Evolutionary conservation across 1,284 basidiomycete species (phyloP), one percentile per base, ranked within the genome.

Genomic region (Apiotrichum domesticum): DNA sequence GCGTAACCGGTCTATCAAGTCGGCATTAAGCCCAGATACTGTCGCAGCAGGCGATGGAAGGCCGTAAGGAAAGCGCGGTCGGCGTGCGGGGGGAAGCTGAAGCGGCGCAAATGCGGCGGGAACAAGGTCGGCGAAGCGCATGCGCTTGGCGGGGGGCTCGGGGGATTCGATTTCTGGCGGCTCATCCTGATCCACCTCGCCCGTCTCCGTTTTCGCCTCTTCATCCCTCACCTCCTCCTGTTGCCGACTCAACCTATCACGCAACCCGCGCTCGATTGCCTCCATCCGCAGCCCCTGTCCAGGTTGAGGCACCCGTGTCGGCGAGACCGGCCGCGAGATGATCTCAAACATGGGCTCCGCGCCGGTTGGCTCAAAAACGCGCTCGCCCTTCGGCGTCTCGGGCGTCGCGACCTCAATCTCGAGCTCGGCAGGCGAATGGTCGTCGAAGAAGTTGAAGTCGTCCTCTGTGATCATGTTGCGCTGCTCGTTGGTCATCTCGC

Each of bases 401-500:
- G 50, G 50, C 32, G 50, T 51, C 5, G 50, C 50, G n/a, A 55
- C 34, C 34, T 49, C 34, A 15, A 46, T 40, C n/a, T 39, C 41
- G 45, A 37, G 21, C n/a, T 53, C 51, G 29, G 41, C 47, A 1
- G 41, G 40, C 29, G 71, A 72, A 58, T 73, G 72, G 57, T 73
- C 71, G 61, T 75, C 73, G 58, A 75, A 72, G 55, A 75, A 75
- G 33, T 67, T 67, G 58, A 75, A 75, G 54, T 75, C 73, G 57
- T 73, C 73, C 52, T 73, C 73, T 5, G 73, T 75, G 45, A 75
- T 45, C 40, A 44, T 41, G 55, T 55, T 55, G 35, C 42, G 41
- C 10, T 35, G n/a, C 15, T 42, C 35, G 33, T 48, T 42, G 35
- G 47, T 49, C 40, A 39, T 5, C 33, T 52, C 51, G 14, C 33